Conservation (phyloP, 2,329 filamentous ascomycete species). For the Fusarium sp. region DNA sequence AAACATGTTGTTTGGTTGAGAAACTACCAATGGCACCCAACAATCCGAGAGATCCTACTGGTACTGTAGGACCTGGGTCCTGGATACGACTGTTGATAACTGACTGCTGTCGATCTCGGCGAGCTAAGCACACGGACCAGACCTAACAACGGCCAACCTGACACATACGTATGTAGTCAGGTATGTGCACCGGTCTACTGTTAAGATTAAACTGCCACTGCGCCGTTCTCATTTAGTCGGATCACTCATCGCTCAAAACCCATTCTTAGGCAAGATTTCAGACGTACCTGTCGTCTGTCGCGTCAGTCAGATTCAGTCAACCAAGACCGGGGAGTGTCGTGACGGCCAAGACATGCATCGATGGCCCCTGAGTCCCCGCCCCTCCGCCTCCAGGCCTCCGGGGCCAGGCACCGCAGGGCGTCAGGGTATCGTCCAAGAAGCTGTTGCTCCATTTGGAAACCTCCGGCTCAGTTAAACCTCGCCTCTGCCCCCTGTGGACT, state of each 20-base stretch:
- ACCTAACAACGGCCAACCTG: constrained; percentile 29
- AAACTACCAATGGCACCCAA: constrained; percentile 18
- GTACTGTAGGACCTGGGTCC: background rate
- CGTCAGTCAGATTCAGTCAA: constrained; percentile 10
- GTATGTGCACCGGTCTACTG: constrained; percentile 1
- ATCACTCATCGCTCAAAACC: constrained; percentile 16
- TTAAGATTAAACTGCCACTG: constrained; percentile 7
- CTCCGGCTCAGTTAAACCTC: constrained; percentile 32
- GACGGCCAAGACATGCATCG: constrained; percentile 34
- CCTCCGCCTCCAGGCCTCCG: constrained; percentile 13
- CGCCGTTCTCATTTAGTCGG: constrained; percentile 10
- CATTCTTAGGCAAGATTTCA: constrained; percentile 24
- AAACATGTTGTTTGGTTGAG: constrained; percentile 14
- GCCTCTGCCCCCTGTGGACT: constrained; percentile 40
- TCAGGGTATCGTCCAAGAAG: constrained; percentile 6
- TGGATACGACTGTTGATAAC: background rate
- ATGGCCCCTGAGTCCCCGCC: constrained; percentile 30
- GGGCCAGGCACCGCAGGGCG: background rate
- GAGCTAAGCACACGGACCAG: constrained; percentile 12
- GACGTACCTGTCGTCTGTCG: constrained; percentile 5
- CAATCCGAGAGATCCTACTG: background rate
- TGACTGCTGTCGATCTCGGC: constrained; percentile 3
- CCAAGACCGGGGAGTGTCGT: constrained; percentile 20
- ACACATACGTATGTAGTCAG: constrained; percentile 7
- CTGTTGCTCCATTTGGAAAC: constrained; percentile 33